Base-by-base conservation (phyloP, 805 yeast species). In the Candida loeiensis region DNA sequence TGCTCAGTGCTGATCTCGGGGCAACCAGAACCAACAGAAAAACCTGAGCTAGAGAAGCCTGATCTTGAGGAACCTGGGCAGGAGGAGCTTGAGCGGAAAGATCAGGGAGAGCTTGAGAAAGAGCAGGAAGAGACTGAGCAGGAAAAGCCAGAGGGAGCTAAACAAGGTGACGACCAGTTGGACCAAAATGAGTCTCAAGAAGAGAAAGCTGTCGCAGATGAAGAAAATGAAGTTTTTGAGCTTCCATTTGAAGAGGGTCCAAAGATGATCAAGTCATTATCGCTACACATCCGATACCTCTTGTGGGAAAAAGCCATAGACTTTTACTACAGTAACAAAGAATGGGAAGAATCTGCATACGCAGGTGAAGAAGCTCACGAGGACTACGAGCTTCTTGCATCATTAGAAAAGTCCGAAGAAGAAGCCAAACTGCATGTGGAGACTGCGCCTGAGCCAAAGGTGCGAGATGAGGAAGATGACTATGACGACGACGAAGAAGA, bases 261-360 rank as follows among this genome's bases (percentile, higher is more conserved):
- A 11, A 53, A 50, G 15, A 58, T 67, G 18, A 45, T 64, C 16
- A 54, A 55, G 29, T 41, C 57, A 36, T 47, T 84, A 30, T 82
- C 88, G 4, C 63, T 83, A 35, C 83, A 77, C 45, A 61, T 83
- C 16, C 66, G 91, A 46, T 83, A 82, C 48, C 70, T 83, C 9
- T 62, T 85, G 17, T 85, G 86, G 78, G 90, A 84, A 50, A 79
- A 76, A 54, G 89, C 83, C 15, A 69, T 79, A 7, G 82, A 79
- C 51, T 63, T 54, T 46, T 66, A 59, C 47, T 73, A 63, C 44
- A 44, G 43, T 26, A 51, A 61, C 22, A 49, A 50, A 20, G 30
- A 20, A 24, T 17, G 37, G n/a, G 45, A 29, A 21, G 46, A 28
- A 12, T 37, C 50, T 8, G 15, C 43, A 8, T 44, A 56, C 38